Conservation (phyloP, 371 early-diverging fungal genomes). For the Phascolomyces articulosus region DNA sequence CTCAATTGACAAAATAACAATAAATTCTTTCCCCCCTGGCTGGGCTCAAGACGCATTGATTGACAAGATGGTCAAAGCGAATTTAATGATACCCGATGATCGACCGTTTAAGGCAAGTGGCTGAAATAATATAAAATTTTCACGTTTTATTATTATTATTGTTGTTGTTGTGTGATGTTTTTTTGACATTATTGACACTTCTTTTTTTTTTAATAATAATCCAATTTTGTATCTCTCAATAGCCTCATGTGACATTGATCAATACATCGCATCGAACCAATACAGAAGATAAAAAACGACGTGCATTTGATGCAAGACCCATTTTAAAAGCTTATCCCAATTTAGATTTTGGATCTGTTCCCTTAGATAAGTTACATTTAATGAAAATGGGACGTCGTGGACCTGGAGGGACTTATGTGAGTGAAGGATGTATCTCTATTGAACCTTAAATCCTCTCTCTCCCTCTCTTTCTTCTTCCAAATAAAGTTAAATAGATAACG, state of each 20-base stretch:
- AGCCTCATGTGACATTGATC: conserved; percentile 34
- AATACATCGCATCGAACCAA: conserved; percentile 20
- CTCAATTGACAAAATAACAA: too few relatives aligned
- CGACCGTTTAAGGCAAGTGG: conserved; percentile 36
- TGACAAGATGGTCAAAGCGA: conserved; percentile 27
- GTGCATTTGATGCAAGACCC: conserved; percentile 33
- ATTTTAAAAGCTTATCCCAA: conserved; percentile 29
- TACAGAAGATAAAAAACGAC: conserved; percentile 11
- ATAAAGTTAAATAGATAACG: too few relatives aligned
- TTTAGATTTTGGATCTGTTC: conserved; percentile 30
- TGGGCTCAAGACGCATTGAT: conserved; percentile 20
- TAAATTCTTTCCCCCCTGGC: background rate
- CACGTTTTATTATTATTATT: too few relatives aligned
- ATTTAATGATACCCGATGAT: conserved; percentile 30
- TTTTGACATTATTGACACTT: too few relatives aligned
- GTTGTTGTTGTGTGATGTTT: too few relatives aligned
- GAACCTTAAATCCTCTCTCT: background rate
- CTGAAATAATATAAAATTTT: too few relatives aligned
- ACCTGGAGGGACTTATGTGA: conserved; percentile 30
- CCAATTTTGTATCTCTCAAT: background rate
- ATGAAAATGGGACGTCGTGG: conserved; percentile 40
- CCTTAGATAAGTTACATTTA: conserved; percentile 33
- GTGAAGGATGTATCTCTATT: conserved; percentile 32
- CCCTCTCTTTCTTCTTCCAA: too few relatives aligned
- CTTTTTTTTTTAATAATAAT: too few relatives aligned